phyloP scores from a whole-genome alignment of 306 rosid genomes.

The Chamaecrista fasciculata region DNA sequence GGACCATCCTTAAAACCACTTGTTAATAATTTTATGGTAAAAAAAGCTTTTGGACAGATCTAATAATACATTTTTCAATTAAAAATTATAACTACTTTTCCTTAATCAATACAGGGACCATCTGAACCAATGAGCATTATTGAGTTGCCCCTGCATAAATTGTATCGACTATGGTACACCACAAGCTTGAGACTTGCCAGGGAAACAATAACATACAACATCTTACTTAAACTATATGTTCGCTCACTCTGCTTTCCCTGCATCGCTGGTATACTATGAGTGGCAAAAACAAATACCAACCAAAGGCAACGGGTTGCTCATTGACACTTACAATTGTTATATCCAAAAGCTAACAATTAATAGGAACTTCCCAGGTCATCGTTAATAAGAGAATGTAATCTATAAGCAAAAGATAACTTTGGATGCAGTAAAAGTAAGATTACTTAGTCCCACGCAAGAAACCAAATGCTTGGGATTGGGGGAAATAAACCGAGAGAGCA shows the following conservation, averaged over 20 bases:
- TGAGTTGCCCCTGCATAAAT: neutral
- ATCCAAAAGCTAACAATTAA: neutral
- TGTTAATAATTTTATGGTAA: too few relatives aligned
- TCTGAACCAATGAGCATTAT: conserved; percentile 29
- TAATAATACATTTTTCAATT: too few relatives aligned
- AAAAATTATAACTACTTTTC: too few relatives aligned
- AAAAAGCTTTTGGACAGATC: too few relatives aligned
- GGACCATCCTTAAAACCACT: too few relatives aligned
- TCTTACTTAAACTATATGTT: conserved; percentile 26
- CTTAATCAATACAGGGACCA: conserved; percentile 46
- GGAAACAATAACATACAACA: conserved; percentile 13
- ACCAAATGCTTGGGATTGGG: conserved; percentile 10
- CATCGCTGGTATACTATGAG: neutral
- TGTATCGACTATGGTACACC: neutral
- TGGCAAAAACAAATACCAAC: conserved; percentile 21
- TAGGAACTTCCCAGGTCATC: neutral
- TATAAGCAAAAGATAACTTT: conserved; percentile 18
- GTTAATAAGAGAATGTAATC: conserved; percentile 24
- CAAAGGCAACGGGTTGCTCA: neutral
- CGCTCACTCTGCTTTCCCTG: too few relatives aligned
- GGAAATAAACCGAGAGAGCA: too few relatives aligned
- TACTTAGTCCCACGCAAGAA: conserved; percentile 28
- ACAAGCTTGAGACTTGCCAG: neutral
- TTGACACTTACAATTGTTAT: neutral
- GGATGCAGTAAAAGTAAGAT: neutral